Base-by-base conservation (phyloP, 441 rosid genomes). In the Pelargonium cotyledonis region DNA sequence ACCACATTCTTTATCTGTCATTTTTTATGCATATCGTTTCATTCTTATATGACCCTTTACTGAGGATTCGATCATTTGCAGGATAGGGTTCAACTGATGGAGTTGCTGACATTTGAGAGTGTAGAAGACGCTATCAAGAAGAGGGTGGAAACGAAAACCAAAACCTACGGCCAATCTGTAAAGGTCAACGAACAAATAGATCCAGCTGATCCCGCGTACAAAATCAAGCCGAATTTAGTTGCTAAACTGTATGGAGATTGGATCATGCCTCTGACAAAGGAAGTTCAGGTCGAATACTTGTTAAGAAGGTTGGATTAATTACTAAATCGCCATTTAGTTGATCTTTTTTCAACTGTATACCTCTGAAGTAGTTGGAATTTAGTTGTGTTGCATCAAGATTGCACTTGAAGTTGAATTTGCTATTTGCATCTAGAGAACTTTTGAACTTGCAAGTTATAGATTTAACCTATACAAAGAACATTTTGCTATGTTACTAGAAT, bases 201-300 rank as follows among this genome's bases (percentile, higher is more conserved):
- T 0, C 35, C 47, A 61, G 35, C 49, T 12, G 5, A 63, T 11
- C 21, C 19, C 0, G 65, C 19, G 10, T 68, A 62, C 43, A 73
- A 68, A 53, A 73, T 68, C 38, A 53, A 68, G 57, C 76, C 38
- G 6, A 68, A 68, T 41, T 40, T 73, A 1, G 35, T 73, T 23
- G 76, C 68, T 26, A 53, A 40, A 49, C 47, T 40, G 18, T 68
- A 40, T 14, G 18, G 72, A 19, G 68, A 73, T 29, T 63, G 68
- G 72, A 68, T 73, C n/a, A 63, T 73, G 72, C 68, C 76, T 21
- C 68, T 68, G 0, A 62, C 76, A 6, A 73, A 73, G 61, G 46
- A 68, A 68, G 65, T 68, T 23, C 68, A 41, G 65, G 72, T 68
- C 6, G 64, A 68, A 65, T 67, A 68, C 70, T 15, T 67, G 65